Evolutionary conservation across 139 green algal genomes (phyloP), one percentile per base, ranked within the genome.

Genomic region (Tetraselmis chui): DNA sequence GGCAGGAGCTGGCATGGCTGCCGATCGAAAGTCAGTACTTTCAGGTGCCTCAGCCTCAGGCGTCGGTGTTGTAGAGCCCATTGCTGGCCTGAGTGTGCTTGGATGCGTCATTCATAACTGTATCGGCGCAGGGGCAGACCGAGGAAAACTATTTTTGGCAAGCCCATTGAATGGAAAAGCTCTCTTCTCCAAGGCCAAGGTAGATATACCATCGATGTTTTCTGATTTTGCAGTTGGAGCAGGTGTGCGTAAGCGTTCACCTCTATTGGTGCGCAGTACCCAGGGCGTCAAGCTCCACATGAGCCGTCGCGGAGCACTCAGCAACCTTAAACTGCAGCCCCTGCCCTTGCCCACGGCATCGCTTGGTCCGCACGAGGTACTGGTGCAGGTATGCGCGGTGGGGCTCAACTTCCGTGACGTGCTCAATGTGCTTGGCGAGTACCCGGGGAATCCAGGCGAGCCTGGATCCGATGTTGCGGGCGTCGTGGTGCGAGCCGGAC

Each of bases 371-470:
- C 45, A 67, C 45, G 45, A 67, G 45, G 45, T 90, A 76, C 31
- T 88, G 28, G 30, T 97, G 31, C 78, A 83, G 11, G 92, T 97
- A 11, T 86, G 84, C 45, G 94, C 93, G 22, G 91, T 97, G 32
- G 94, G 94, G 1, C 81, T 97, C 76, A 97, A 97, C 86, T 97
- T 97, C 91, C 85, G 92, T 59, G 92, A 96, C 77, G 90, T 95
- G 83, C 88, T 93, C 67, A 96, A 95, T 80, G 84, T 91, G 76
- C 86, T 96, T 81, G 92, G 91, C 81, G 95, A 96, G 94, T 97
- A 97, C 87, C 93, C 93, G 2, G 94, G 94, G 2, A 93, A 97
- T 82, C 93, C 94, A 1, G 94, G 94, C 0, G 81, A 84, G 28
- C 93, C 94, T 0, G 92, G 92, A n/a, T 90, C 85, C 28, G 94